A percentile compares a stretch with the other conserved stretches of the same genome.
phyloP scores from a whole-genome alignment of 768 basidiomycete genomes.

The Russula virescens region DNA sequence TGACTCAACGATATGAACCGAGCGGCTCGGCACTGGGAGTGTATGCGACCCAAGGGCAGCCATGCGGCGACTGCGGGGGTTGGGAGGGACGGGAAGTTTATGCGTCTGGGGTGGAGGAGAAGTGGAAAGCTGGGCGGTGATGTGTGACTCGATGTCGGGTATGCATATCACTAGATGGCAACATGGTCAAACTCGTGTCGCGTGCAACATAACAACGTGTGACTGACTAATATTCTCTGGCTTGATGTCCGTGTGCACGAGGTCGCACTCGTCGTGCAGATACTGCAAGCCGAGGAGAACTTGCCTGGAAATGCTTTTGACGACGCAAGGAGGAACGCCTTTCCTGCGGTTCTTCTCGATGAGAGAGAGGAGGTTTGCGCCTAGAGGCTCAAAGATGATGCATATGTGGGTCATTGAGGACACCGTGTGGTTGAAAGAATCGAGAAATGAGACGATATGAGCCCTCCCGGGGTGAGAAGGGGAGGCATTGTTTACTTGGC shows the following conservation, averaged over 20 bases:
- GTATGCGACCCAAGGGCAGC: slow-evolving; percentile 56
- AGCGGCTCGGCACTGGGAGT: slow-evolving; percentile 43
- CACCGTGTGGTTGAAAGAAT: slow-evolving; percentile 70
- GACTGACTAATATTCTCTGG: slow-evolving; percentile 91
- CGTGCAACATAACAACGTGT: slow-evolving; percentile 2
- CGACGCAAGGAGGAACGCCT: slow-evolving; percentile 74
- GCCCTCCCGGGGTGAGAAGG: slow-evolving; percentile 72
- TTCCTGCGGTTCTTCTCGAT: slow-evolving; percentile 76
- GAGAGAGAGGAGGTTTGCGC: slow-evolving; percentile 69
- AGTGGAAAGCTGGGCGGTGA: slow-evolving; percentile 57
- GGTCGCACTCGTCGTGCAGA: slow-evolving; percentile 86
- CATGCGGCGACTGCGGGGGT: slow-evolving; percentile 51
- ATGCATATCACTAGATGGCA: slow-evolving; percentile 62
- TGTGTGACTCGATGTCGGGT: slow-evolving; percentile 73
- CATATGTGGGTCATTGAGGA: slow-evolving; percentile 58
- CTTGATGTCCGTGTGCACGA: slow-evolving; percentile 92
- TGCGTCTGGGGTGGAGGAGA: slow-evolving; percentile 72
- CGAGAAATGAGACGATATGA: slow-evolving; percentile 84
- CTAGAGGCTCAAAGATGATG: slow-evolving; percentile 85
- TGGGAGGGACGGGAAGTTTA: slow-evolving; percentile 75
- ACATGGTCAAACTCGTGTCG: neutral
- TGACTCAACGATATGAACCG: slow-evolving; percentile 79
- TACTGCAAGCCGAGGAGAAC: slow-evolving; percentile 85
- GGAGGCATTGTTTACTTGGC: slow-evolving; percentile 63
- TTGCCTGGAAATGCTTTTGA: slow-evolving; percentile 83